A percentile compares a stretch with the other conserved stretches of the same genome.
These are phyloP conservation scores for Boletales sp. DNA, from an alignment of 768 basidiomycete genomes.

Conservation along the genomic window DNA sequence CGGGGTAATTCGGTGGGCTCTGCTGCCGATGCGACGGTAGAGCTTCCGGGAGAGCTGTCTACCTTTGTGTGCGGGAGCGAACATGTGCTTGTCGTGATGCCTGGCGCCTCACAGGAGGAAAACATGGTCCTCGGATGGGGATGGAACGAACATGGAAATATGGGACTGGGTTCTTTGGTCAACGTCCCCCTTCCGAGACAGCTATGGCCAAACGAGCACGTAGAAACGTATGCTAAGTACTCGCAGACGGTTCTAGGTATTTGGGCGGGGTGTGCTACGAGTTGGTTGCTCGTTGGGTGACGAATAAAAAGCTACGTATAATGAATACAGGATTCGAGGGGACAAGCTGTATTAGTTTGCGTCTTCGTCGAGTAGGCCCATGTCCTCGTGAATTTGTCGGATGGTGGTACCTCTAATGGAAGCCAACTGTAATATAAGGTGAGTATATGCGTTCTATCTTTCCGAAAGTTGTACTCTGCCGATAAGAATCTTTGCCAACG, in stretches of 20 bases:
- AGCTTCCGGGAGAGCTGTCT: slow-evolving; percentile 30
- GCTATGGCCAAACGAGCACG: slow-evolving; percentile 46
- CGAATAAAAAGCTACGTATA: slow-evolving; percentile 2
- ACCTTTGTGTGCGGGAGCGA: slow-evolving; percentile 77
- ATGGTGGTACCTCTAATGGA: slow-evolving; percentile 64
- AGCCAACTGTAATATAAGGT: slow-evolving; percentile 54
- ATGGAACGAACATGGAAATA: slow-evolving; percentile 98
- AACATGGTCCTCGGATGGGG: slow-evolving; percentile 78
- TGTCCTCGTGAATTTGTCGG: slow-evolving; percentile 69
- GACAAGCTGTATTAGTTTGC: slow-evolving; percentile 27
- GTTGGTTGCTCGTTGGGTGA: slow-evolving; percentile 28
- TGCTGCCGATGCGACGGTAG: slow-evolving; percentile 5
- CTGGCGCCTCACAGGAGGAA: slow-evolving; percentile 24
- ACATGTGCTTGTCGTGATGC: slow-evolving; percentile 56
- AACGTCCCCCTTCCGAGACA: slow-evolving; percentile 50
- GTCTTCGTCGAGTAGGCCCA: slow-evolving; percentile 58
- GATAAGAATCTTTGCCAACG: slow-evolving; percentile 58
- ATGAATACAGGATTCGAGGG: not conserved
- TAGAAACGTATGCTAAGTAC: slow-evolving; percentile 3
- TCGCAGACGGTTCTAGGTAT: slow-evolving; percentile 15
- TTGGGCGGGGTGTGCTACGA: slow-evolving; percentile 34
- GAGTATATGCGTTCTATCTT: slow-evolving; percentile 7
- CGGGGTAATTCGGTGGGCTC: slow-evolving; percentile 15
- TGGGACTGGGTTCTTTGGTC: slow-evolving; percentile 61
- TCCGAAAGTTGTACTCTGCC: slow-evolving; percentile 52